Evolutionary conservation across 108 stramenopile genomes (phyloP), one percentile per base, ranked within the genome.

Genomic region (Discostella pseudostelligera): DNA sequence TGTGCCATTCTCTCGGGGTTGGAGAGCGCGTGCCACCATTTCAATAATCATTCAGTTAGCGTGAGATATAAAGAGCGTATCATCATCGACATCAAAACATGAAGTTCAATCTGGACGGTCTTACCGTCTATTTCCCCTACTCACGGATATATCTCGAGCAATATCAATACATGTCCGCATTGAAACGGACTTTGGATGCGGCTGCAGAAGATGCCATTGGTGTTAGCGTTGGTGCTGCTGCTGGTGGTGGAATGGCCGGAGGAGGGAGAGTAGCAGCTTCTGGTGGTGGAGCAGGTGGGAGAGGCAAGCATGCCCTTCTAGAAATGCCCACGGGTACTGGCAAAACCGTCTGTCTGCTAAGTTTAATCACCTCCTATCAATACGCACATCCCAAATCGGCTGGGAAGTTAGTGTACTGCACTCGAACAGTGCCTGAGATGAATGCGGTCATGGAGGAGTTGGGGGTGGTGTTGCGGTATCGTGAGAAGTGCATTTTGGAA

Each of bases 391-490:
- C 89, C 14, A 81, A 80, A 20, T 81, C 79, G 3, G 62, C 60
- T 12, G 99, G 99, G 47, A 99, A 99, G 78, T 78, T 99, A 24
- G 90, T 99, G 21, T 99, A 99, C 66, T 99, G 98, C 71, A 99
- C 99, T 9, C 95, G 99, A 25, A 99, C 99, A 4, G 99, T 99
- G 22, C 99, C 99, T 4, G 99, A 99, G 82, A 99, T 99, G 99
- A 91, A 94, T 57, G 85, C 89, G 24, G 97, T 97, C 29, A 93
- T 99, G 84, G 96, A 98, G 76, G 98, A 99, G 68, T 69, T 99
- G 58, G 97, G 89, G 48, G 80, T 87, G 21, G 97, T 99, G 17
- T 74, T 98, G 39, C 78, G 59, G 3, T 98, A 99, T 78, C 76
- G 97, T 10, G 82, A 83, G 28, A 78, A 96, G 51, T 65, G 87